Conservation (phyloP, 176 grass and related monocot species). For the Carex cristatella region DNA sequence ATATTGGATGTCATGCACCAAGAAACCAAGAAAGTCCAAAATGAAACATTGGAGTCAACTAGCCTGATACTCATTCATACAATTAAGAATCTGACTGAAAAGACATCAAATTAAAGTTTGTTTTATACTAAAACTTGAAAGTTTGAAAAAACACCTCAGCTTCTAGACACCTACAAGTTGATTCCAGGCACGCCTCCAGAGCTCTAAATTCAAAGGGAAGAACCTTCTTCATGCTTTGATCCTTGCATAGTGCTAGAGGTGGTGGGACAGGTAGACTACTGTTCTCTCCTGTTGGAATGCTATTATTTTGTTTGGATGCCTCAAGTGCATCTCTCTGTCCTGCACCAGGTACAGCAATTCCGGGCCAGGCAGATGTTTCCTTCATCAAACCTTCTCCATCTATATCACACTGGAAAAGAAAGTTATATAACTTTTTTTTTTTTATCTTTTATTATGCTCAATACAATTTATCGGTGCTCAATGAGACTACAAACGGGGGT, state of each 20-base stretch:
- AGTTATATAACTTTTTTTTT: not conserved
- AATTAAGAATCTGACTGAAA: not conserved
- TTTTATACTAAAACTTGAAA: not conserved
- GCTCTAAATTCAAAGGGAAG: slow-evolving; percentile 91
- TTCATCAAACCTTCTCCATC: slow-evolving; percentile 45
- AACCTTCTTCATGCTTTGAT: slow-evolving; percentile 57
- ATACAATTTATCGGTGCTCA: not conserved
- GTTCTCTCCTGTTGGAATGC: slow-evolving; percentile 28
- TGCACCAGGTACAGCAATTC: slow-evolving; percentile 35
- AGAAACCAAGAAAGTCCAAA: not conserved
- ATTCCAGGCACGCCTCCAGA: slow-evolving; percentile 93
- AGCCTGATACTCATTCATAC: not conserved
- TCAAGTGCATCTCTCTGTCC: slow-evolving; percentile 37
- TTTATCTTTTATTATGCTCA: not conserved
- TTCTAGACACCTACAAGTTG: slow-evolving; percentile 87
- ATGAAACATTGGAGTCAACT: not conserved
- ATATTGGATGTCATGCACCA: not conserved
- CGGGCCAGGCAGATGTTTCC: slow-evolving; percentile 33
- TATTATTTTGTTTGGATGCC: slow-evolving; percentile 40
- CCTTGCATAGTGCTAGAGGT: slow-evolving; percentile 31
- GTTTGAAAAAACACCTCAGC: slow-evolving; percentile 53
- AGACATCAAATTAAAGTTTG: not conserved
- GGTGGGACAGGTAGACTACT: slow-evolving; percentile 33
- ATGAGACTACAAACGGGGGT: not conserved
- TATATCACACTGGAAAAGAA: slow-evolving; percentile 38